Conservation (phyloP, 1,284 basidiomycete genomes). For the Thecaphora frezii region DNA sequence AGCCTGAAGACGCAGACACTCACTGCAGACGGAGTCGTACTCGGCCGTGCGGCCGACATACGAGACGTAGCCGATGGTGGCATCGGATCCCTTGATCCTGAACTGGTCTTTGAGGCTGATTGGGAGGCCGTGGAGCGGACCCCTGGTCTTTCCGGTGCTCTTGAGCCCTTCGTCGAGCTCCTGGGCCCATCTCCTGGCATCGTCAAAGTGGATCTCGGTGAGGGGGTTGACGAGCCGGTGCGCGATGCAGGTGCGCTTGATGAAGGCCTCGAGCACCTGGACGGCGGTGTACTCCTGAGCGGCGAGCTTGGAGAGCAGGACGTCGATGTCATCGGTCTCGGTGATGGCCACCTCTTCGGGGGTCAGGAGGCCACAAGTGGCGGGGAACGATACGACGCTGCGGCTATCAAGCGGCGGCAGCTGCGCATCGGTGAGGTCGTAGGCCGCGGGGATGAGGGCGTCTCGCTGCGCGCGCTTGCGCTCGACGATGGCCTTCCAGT, state of each 20-base stretch:
- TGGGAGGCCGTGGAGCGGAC: slow-evolving; percentile 69
- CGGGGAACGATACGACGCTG: slow-evolving; percentile 25
- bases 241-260: slow-evolving; percentile 76
- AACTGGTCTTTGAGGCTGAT: slow-evolving; percentile 71
- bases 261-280: slow-evolving; percentile 73
- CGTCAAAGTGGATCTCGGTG: slow-evolving; percentile 70
- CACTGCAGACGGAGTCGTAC: slow-evolving; percentile 43
- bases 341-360: slow-evolving; percentile 34
- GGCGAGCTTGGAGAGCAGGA: slow-evolving; percentile 65
- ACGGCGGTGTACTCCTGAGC: slow-evolving; percentile 67
- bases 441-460: slow-evolving; percentile 23
- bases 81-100: slow-evolving; percentile 66
- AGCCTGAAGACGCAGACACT: too few species aligned
- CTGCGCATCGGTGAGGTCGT: slow-evolving; percentile 16
- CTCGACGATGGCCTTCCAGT: slow-evolving; percentile 27
- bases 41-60: slow-evolving; percentile 57
- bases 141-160: slow-evolving; percentile 63
- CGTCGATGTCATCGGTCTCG: slow-evolving; percentile 61
- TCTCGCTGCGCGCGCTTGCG: slow-evolving; percentile 30
- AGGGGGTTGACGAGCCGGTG: slow-evolving; percentile 70
- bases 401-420: slow-evolving; percentile 19
- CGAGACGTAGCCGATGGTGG: slow-evolving; percentile 68
- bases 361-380: slow-evolving; percentile 22
- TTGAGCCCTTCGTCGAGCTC: slow-evolving; percentile 65
- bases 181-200: slow-evolving; percentile 66